Conservation (phyloP, 1,284 basidiomycete species). For the Xerocomus nothofagi region DNA sequence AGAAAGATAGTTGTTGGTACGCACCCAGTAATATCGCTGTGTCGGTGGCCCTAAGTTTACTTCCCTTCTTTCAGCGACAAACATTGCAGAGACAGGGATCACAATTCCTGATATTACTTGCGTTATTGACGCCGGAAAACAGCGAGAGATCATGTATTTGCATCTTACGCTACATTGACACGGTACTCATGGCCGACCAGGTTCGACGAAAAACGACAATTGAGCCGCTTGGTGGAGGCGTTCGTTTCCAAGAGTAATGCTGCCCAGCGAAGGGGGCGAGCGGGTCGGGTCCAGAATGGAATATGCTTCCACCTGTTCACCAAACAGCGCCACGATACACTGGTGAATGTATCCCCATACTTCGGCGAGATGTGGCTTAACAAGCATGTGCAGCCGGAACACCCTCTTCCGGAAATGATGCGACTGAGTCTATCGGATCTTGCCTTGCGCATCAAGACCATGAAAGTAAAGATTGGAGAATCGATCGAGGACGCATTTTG, state of each 20-base stretch:
- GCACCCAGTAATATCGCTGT: constrained; percentile 18
- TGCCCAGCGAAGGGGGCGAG: constrained; percentile 86
- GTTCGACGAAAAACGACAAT: constrained; percentile 97
- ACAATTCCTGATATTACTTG: constrained; percentile 99
- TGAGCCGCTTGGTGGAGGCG: constrained; percentile 90
- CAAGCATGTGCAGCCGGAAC: constrained; percentile 63
- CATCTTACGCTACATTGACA: not conserved
- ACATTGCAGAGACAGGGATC: constrained; percentile 88
- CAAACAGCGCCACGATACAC: constrained; percentile 79
- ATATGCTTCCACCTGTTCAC: constrained; percentile 98
- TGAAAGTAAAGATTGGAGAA: constrained; percentile 85
- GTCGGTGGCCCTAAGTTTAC: constrained; percentile 76
- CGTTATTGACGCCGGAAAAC: constrained; percentile 95
- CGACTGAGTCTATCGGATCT: constrained; percentile 93
- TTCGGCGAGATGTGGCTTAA: constrained; percentile 29
- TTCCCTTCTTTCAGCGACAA: constrained; percentile 45
- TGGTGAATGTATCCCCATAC: constrained; percentile 40
- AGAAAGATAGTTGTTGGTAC: constrained; percentile 92
- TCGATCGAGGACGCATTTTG: constrained; percentile 91
- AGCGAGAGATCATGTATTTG: constrained; percentile 83
- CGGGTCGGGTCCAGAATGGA: constrained; percentile 90
- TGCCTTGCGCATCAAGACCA: constrained; percentile 94
- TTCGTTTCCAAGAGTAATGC: constrained; percentile 95
- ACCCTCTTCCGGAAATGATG: constrained; percentile 95
- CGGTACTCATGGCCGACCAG: constrained; percentile 40